phyloP scores from a whole-genome alignment of 441 rosid genomes.

The Metrosideros polymorpha region DNA sequence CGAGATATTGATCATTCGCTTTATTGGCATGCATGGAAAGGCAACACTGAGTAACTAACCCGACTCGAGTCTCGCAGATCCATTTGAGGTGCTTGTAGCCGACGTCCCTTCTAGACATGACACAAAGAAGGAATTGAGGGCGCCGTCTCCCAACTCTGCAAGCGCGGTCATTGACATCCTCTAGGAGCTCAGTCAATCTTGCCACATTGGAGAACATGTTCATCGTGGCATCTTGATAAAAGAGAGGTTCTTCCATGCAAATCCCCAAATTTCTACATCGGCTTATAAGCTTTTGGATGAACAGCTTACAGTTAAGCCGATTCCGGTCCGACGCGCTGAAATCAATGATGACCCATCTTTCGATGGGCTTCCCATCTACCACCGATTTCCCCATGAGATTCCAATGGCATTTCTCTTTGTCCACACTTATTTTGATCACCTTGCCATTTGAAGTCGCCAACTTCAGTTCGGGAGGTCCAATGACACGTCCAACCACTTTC shows the following conservation, averaged over 20 bases:
- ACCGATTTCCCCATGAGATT: conserved; percentile 55
- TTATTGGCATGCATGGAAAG: conserved; percentile 31
- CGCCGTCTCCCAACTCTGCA: conserved; percentile 12
- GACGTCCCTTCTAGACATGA: conserved; percentile 46
- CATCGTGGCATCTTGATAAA: conserved; percentile 30
- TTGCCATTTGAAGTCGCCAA: conserved; percentile 27
- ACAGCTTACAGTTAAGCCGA: conserved; percentile 9
- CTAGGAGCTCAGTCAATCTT: conserved; percentile 33
- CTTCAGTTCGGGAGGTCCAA: conserved; percentile 67
- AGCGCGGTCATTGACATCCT: conserved; percentile 16
- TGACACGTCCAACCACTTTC: conserved; percentile 54
- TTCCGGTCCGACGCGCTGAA: conserved; percentile 29
- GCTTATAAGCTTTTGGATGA: conserved; percentile 27
- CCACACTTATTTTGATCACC: conserved; percentile 35
- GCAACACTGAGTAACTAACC: conserved; percentile 78
- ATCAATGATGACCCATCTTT: conserved; percentile 68
- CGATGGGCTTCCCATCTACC: conserved; percentile 50
- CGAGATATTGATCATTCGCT: conserved; percentile 49
- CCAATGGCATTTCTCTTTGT: conserved; percentile 66
- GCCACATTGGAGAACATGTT: conserved; percentile 22
- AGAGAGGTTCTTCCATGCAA: conserved; percentile 35
- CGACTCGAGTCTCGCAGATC: conserved; percentile 64
- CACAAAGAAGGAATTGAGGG: conserved; percentile 52
- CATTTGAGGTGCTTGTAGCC: conserved; percentile 85
- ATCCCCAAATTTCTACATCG: conserved; percentile 60